A percentile compares a stretch with the other conserved stretches of the same genome.
phyloP scores from a whole-genome alignment of 257 asterid genomes.

The Solanum sejunctum region DNA sequence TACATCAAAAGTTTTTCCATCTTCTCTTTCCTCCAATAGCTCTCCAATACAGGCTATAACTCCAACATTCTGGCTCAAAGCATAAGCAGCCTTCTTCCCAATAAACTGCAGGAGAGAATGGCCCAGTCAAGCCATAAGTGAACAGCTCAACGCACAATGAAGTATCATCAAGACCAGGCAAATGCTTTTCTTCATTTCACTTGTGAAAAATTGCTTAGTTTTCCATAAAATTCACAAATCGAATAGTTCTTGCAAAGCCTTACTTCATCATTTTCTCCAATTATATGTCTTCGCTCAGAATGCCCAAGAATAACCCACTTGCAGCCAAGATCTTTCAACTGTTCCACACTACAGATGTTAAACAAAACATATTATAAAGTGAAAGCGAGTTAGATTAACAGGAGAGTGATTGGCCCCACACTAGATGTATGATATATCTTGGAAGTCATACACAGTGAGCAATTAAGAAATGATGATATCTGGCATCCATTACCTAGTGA shows the following conservation, averaged over 20 bases:
- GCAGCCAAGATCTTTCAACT: slow-evolving; percentile 88
- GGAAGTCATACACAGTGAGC: background rate
- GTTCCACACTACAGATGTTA: slow-evolving; percentile 56
- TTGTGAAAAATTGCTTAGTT: background rate
- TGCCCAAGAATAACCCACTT: slow-evolving; percentile 97
- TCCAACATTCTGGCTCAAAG: slow-evolving; percentile 78
- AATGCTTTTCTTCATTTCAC: background rate
- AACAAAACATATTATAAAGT: background rate
- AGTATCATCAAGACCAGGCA: background rate
- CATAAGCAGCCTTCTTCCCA: slow-evolving; percentile 96
- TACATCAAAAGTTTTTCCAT: slow-evolving; percentile 91
- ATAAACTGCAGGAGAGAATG: slow-evolving; percentile 49
- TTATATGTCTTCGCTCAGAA: slow-evolving; percentile 84
- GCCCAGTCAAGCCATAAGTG: slow-evolving; percentile 11
- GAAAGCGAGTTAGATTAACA: background rate
- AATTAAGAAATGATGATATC: background rate
- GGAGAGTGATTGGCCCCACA: background rate
- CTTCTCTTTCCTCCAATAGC: slow-evolving; percentile 86
- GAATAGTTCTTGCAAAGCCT: slow-evolving; percentile 2
- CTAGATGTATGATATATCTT: background rate
- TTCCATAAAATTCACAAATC: background rate
- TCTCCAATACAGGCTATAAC: slow-evolving; percentile 98
- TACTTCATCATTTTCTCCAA: slow-evolving; percentile 91
- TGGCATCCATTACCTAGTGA: background rate
- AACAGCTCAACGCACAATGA: background rate